A percentile compares a stretch with the other conserved stretches of the same genome.
phyloP scores from a whole-genome alignment of 495 filamentous ascomycete genomes.

The Hyaloscypha finlandica region DNA sequence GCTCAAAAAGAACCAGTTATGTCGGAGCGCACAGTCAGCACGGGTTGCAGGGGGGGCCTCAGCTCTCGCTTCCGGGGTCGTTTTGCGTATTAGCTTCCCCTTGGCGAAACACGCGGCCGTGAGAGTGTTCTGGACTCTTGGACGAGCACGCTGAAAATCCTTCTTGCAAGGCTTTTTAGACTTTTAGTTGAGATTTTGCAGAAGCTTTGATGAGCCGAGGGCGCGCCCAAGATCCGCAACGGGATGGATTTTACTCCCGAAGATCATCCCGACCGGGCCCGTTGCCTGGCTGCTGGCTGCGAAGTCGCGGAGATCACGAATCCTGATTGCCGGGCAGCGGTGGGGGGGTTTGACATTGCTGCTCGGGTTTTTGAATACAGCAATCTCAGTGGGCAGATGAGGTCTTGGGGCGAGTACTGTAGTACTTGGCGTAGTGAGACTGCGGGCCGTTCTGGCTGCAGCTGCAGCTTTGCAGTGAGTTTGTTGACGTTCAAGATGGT shows the following conservation, averaged over 20 bases:
- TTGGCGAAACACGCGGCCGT: slow-evolving; percentile 14
- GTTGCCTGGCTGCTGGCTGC: background rate
- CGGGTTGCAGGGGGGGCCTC: background rate
- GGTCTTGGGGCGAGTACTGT: background rate
- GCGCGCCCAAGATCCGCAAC: background rate
- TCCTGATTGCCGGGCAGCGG: background rate
- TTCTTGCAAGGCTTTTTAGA: no score
- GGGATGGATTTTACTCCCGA: background rate
- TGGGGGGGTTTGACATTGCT: background rate
- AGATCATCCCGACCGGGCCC: background rate
- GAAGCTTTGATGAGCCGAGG: background rate
- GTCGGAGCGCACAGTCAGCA: background rate
- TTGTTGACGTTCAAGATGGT: background rate
- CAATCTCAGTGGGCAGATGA: slow-evolving; percentile 4
- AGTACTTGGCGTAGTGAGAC: background rate
- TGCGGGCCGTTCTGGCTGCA: background rate
- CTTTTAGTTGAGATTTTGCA: background rate
- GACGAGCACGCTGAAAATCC: background rate
- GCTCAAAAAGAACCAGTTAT: background rate
- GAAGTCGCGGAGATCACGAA: slow-evolving; percentile 1
- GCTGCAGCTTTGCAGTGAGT: background rate
- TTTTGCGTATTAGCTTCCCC: background rate
- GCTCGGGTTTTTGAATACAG: background rate
- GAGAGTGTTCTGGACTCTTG: slow-evolving; percentile 10
- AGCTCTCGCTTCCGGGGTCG: background rate